A percentile compares a stretch with the other conserved stretches of the same genome.
phyloP scores from a whole-genome alignment of 2,329 filamentous ascomycete species.

The Aspergillus felis region DNA sequence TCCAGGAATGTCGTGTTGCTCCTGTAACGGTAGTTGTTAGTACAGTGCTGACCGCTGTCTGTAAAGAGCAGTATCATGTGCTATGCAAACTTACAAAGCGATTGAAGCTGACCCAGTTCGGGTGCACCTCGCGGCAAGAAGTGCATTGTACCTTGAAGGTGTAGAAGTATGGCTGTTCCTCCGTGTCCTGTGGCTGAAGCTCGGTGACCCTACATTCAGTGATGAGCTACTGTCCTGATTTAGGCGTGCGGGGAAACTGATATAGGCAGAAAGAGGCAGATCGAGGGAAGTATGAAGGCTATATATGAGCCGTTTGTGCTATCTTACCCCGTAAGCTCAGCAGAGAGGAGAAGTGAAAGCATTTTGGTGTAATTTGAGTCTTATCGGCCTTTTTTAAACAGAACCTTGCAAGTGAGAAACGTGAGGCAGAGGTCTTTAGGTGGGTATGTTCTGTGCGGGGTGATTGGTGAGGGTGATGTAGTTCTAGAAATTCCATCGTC shows the following conservation, averaged over 20 bases:
- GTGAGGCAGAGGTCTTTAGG: conserved; percentile 1
- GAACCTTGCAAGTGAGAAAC: background rate
- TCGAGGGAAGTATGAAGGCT: background rate
- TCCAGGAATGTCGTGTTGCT: conserved; percentile 84
- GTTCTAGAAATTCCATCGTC: background rate
- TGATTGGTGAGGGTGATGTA: background rate
- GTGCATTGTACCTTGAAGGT: conserved; percentile 98
- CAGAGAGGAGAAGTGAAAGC: conserved; percentile 37
- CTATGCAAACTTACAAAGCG: conserved; percentile 66
- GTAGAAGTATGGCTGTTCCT: conserved; percentile 85
- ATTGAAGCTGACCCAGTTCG: conserved; percentile 80
- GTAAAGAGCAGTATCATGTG: background rate
- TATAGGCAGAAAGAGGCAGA: background rate
- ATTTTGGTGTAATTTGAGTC: conserved; percentile 21
- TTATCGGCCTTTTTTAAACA: background rate
- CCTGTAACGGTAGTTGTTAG: conserved; percentile 49
- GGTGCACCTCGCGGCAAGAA: conserved; percentile 88
- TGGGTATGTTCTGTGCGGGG: background rate
- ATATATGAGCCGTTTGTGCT: background rate
- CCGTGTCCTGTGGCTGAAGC: conserved; percentile 76
- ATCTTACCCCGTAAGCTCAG: conserved; percentile 36
- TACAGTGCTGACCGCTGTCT: background rate
- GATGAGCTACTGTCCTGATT: conserved; percentile 5
- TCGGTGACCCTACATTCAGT: conserved; percentile 69
- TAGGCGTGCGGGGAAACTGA: conserved; percentile 14